Percentiles rank a stretch among this genome's conserved stretches.
Conservation (phyloP, 768 basidiomycete species). For the Saitozyma sp. region DNA sequence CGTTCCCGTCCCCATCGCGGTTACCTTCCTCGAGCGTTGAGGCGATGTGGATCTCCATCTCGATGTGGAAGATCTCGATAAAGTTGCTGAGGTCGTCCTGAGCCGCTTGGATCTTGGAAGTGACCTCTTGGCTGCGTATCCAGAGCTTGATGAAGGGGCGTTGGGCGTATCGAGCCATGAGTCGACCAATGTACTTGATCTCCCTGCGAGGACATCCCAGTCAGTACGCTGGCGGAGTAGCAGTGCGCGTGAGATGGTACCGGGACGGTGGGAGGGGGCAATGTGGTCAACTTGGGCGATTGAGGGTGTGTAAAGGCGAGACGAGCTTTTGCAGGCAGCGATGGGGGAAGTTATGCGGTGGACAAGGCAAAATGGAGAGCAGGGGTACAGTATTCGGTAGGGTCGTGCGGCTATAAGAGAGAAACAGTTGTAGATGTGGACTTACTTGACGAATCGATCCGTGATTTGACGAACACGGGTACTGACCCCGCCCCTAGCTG, state of each 20-base stretch:
- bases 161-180: slow-evolving; percentile 63
- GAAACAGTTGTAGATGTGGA: not conserved
- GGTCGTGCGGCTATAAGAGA: too few relatives aligned
- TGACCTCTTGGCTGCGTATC: slow-evolving; percentile 70
- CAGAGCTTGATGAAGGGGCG: slow-evolving; percentile 77
- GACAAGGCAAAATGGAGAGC: too few relatives aligned
- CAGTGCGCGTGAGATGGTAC: too few relatives aligned
- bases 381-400: too few relatives aligned
- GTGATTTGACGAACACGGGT: slow-evolving; percentile 23
- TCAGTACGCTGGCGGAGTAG: not conserved
- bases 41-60: slow-evolving; percentile 2
- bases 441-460: slow-evolving; percentile 23
- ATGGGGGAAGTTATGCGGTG: too few relatives aligned
- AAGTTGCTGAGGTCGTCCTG: slow-evolving; percentile 62
- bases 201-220: slow-evolving; percentile 13
- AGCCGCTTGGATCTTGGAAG: slow-evolving; percentile 59
- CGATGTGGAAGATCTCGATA: slow-evolving; percentile 59
- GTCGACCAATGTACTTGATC: slow-evolving; percentile 43
- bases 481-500: too few relatives aligned
- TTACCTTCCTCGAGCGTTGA: slow-evolving; percentile 59
- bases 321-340: too few relatives aligned
- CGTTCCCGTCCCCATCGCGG: slow-evolving; percentile 64
- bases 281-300: too few relatives aligned
- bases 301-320: too few relatives aligned
- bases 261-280: too few relatives aligned